Conservation (phyloP, 2,329 filamentous ascomycete species). For the Nannizziopsis arthrosporioides region DNA sequence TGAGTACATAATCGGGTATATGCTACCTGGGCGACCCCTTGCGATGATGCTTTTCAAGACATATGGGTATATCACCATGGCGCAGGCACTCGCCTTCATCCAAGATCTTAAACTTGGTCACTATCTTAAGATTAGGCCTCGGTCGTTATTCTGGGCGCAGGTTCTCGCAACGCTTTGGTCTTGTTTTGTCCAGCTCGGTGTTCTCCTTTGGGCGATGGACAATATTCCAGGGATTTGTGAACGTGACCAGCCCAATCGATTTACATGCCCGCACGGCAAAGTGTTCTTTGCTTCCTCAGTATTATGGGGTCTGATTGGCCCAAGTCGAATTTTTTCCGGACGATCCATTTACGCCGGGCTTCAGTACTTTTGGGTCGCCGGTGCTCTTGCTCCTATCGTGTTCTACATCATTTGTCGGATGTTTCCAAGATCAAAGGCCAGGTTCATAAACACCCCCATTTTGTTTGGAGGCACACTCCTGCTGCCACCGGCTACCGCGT, state of each 20-base stretch:
- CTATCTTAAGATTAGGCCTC: constrained; percentile 50
- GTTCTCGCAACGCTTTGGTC: constrained; percentile 42
- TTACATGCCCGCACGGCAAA: constrained; percentile 46
- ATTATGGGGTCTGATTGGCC: constrained; percentile 63
- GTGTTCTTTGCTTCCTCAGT: constrained; percentile 59
- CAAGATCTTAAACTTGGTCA: constrained; percentile 57
- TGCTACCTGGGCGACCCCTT: constrained; percentile 57
- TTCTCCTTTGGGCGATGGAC: constrained; percentile 36
- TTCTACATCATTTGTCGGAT: constrained; percentile 50
- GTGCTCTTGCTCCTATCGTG: constrained; percentile 50
- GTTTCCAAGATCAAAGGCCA: constrained; percentile 50
- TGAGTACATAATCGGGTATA: constrained; percentile 63
- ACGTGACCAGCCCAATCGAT: constrained; percentile 46
- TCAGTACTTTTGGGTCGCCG: constrained; percentile 61
- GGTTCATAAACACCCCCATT: constrained; percentile 57
- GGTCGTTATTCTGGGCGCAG: constrained; percentile 42
- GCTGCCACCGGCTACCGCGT: constrained; percentile 57
- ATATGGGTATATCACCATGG: constrained; percentile 58
- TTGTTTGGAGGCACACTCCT: constrained; percentile 54
- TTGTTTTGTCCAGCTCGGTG: constrained; percentile 39
- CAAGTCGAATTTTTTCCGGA: constrained; percentile 55
- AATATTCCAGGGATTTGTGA: constrained; percentile 56
- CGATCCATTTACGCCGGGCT: constrained; percentile 52
- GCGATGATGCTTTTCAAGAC: constrained; percentile 72
- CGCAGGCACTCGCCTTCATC: constrained; percentile 52